A percentile compares a stretch with the other conserved stretches of the same genome.
Conservation (phyloP, 176 grass and related monocot genomes). For the Areca catechu region DNA sequence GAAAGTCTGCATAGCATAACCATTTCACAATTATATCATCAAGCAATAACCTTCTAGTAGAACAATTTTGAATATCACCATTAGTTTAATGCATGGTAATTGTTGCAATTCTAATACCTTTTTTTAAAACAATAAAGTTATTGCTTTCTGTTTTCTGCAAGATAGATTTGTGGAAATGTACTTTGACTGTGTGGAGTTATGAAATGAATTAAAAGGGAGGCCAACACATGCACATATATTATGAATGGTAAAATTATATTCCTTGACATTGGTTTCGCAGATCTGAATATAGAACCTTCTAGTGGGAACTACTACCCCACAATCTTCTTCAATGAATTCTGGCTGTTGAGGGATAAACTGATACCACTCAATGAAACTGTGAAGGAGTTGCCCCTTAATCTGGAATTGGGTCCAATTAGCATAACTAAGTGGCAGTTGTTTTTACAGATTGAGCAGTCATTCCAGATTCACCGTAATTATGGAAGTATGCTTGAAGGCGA, state of each 20-base stretch:
- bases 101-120: no score
- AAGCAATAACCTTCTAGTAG: no score
- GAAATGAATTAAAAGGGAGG: no score
- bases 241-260: slow-evolving; percentile 20
- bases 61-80: no score
- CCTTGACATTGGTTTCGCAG: slow-evolving; percentile 60
- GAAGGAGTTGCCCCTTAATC: slow-evolving; percentile 57
- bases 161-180: no score
- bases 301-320: slow-evolving; percentile 71
- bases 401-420: slow-evolving; percentile 93
- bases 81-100: no score
- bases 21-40: no score
- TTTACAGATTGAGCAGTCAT: slow-evolving; percentile 98
- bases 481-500: slow-evolving; percentile 99
- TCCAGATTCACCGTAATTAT: slow-evolving; percentile 89
- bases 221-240: no score
- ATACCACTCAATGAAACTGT: slow-evolving; percentile 70
- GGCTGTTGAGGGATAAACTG: slow-evolving; percentile 92
- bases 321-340: slow-evolving; percentile 95
- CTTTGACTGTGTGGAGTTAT: no score
- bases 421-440: slow-evolving; percentile 92
- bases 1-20: no score
- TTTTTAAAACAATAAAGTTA: no score
- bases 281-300: slow-evolving; percentile 64
- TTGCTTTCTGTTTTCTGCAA: no score